Base-by-base conservation (phyloP, 2,329 filamentous ascomycete genomes). In the Ceratocystiopsis minuta region DNA sequence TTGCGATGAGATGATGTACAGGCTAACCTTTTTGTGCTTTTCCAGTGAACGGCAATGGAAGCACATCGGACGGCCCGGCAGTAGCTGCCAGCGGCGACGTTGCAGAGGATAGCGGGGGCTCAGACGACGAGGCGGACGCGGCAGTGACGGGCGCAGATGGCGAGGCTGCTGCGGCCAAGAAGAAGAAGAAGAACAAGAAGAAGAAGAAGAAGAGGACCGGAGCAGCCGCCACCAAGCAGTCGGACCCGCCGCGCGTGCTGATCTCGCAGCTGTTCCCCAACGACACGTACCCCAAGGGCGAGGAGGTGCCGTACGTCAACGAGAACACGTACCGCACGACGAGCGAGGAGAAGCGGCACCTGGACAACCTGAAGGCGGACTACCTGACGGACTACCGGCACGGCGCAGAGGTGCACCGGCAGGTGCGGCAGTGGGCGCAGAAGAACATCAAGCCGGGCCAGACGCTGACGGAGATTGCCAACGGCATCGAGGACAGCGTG, bases 321-420 rank as follows among this genome's bases (percentile, higher is more conserved):
- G 82, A 88, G 51, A 90, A 90, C 57, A 60, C 69, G 35, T 83
- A 77, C 58, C 75, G 85, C 44, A 90, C 80, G 4, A 92, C 84
- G 13, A 76, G 68, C 57, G 84, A 88, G 59, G 85, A 92, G 66
- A 86, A 87, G 64, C 73, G 83, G 41, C 75, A 88, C 54, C 67
- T 87, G 42, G 81, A 87, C 58, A 80, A 80, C 53, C 74, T 85
- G 64, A 80, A 85, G 58, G 76, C 73, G 51, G 78, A 86, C 50
- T 85, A 80, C 63, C 61, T 88, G 38, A 70, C 68, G 44, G 82
- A 88, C 53, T 88, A 87, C 58, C 76, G 83, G 48, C 71, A 85
- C 46, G 82, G 70, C 41, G 80, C 82, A 24, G 82, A 88, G 60
- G 74, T 81, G 28, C 83, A 90, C 57, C 73, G 83, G 43, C 80